Evolutionary conservation across 164 flowering plant species (phyloP).

Genomic region (Piper longum): DNA sequence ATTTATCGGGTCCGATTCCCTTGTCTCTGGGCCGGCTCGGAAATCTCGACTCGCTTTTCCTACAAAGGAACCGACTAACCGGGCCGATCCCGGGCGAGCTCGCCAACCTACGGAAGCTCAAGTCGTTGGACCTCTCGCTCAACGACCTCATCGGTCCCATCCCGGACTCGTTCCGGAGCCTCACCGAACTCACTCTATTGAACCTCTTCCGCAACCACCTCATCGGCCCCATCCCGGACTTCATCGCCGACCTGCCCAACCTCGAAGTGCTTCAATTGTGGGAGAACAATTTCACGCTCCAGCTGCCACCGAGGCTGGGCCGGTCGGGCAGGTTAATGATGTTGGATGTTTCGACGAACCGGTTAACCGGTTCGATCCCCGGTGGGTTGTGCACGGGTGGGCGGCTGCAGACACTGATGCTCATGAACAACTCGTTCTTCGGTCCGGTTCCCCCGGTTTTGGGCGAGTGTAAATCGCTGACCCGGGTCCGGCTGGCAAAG

Average conservation of each 20-base stretch:
- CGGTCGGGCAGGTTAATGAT: conserved; percentile 33
- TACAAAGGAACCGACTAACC: conserved; percentile 45
- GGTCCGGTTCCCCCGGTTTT: conserved; percentile 68
- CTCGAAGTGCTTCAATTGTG: conserved; percentile 63
- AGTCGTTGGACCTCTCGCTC: conserved; percentile 56
- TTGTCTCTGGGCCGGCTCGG: conserved; percentile 33
- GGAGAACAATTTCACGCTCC: conserved; percentile 77
- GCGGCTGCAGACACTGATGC: conserved; percentile 34
- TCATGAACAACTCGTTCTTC: conserved; percentile 54
- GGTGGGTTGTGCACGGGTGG: conserved; percentile 50
- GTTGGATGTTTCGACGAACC: conserved; percentile 57
- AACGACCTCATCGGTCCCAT: conserved; percentile 60
- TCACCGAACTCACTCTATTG: conserved; percentile 41
- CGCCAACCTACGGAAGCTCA: conserved; percentile 33
- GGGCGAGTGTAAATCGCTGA: conserved; percentile 64
- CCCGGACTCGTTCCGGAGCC: conserved; percentile 40
- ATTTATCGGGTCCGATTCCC: conserved; percentile 70
- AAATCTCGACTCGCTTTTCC: conserved; percentile 43
- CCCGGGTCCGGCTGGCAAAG: conserved; percentile 31
- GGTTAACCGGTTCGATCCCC: conserved; percentile 66
- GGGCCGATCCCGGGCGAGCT: conserved; percentile 60
- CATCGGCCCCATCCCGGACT: conserved; percentile 47
- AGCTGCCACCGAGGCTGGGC: conserved; percentile 63
- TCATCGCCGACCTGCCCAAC: conserved; percentile 52
- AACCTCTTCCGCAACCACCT: conserved; percentile 56